Conservation (phyloP, 345 rosid genomes). For the Geranium brycei region DNA sequence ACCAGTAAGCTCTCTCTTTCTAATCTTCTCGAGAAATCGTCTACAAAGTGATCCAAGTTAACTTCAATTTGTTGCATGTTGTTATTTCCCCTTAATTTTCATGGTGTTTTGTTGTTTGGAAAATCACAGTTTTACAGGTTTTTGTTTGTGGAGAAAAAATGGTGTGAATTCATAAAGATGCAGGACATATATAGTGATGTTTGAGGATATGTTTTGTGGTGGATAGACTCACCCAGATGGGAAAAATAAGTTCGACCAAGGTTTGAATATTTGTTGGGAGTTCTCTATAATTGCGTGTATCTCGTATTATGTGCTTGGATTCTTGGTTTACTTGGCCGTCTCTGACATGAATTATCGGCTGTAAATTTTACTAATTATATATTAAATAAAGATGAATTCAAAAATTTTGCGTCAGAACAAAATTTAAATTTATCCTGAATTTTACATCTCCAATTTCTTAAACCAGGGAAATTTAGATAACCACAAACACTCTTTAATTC, state of each 20-base stretch:
- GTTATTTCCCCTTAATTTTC: not conserved
- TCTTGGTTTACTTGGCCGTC: too few species aligned
- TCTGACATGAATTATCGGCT: too few species aligned
- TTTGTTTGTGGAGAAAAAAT: too few species aligned
- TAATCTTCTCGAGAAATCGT: not conserved
- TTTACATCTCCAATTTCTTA: too few species aligned
- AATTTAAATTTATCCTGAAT: too few species aligned
- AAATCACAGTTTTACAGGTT: not conserved
- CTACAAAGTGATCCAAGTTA: not conserved
- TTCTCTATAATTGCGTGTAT: too few species aligned
- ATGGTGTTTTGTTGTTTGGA: not conserved
- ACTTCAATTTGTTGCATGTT: not conserved
- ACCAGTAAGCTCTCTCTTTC: not conserved
- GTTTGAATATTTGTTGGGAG: conserved; percentile 14
- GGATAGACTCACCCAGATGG: conserved; percentile 54
- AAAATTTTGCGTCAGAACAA: too few species aligned
- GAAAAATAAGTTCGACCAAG: conserved; percentile 74
- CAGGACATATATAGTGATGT: not conserved
- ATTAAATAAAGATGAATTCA: too few species aligned
- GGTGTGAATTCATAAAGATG: not conserved
- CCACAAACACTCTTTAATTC: too few species aligned
- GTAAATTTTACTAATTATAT: too few species aligned
- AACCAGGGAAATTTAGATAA: too few species aligned
- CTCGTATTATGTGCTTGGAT: too few species aligned
- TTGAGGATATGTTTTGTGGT: conserved; percentile 69